Conservation (phyloP, 1,284 basidiomycete species). For the Irpex sp. region DNA sequence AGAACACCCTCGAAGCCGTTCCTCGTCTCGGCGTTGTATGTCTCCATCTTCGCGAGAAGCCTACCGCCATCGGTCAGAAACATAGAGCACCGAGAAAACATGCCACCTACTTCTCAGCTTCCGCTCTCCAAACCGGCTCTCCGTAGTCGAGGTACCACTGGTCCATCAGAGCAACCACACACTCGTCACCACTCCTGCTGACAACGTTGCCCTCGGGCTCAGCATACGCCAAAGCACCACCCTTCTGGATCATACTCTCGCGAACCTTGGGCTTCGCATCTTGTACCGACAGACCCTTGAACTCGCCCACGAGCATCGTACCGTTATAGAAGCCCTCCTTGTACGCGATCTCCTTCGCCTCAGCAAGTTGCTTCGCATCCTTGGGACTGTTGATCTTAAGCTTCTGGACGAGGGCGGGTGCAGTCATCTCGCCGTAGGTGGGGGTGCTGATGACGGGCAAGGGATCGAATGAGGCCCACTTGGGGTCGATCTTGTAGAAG, state of each 20-base stretch:
- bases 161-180: constrained; percentile 96
- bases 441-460: constrained; percentile 88
- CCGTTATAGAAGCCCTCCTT: constrained; percentile 98
- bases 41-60: constrained; percentile 84
- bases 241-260: constrained; percentile 77
- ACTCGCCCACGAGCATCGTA: constrained; percentile 87
- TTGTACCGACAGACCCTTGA: constrained; percentile 83
- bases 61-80: constrained; percentile 34
- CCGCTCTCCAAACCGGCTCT: constrained; percentile 83
- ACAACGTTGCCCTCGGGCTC: constrained; percentile 95
- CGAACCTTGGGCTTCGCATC: constrained; percentile 92
- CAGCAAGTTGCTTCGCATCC: constrained; percentile 88
- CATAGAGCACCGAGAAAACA: constrained; percentile 4
- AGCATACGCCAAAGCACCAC: constrained; percentile 87
- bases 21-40: constrained; percentile 86
- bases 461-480: constrained; percentile 86
- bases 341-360: constrained; percentile 98
- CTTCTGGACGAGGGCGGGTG: constrained; percentile 84
- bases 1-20: constrained; percentile 91
- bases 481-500: constrained; percentile 92
- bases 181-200: constrained; percentile 90
- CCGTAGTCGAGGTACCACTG: constrained; percentile 99
- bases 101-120: constrained; percentile 73
- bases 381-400: constrained; percentile 97
- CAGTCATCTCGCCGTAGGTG: constrained; percentile 89